Evolutionary conservation across 176 grass and related monocot genomes (phyloP).

Genomic region (Guadua angustifolia): DNA sequence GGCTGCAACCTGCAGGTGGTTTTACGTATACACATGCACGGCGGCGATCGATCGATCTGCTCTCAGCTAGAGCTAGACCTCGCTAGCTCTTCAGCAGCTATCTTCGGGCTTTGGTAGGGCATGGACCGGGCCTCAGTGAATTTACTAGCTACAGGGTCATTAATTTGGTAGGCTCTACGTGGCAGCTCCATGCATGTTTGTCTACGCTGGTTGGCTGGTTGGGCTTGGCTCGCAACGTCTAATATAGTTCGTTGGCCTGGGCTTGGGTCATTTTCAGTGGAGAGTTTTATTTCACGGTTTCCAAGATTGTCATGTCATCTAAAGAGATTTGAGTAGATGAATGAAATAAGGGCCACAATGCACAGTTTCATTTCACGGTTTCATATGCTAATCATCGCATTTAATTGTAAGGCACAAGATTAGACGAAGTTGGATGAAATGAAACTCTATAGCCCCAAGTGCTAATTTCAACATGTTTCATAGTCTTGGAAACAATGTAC

Average conservation of each 20-base stretch:
- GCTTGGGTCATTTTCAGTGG: no score
- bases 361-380: no score
- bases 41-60: not conserved
- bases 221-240: not conserved
- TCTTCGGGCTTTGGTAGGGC: not conserved
- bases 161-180: not conserved
- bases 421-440: no score
- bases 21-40: not conserved
- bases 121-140: not conserved
- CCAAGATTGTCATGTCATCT: no score
- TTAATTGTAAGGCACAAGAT: no score
- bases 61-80: not conserved
- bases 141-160: not conserved
- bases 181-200: not conserved
- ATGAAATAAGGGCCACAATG: no score
- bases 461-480: no score
- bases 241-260: not conserved
- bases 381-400: no score
- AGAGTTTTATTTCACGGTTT: no score
- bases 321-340: no score
- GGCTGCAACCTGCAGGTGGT: not conserved
- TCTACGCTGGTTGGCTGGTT: not conserved
- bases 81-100: not conserved
- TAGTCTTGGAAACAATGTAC: no score
- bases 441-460: no score